Percentiles rank a stretch among this genome's conserved stretches.
phyloP scores from a whole-genome alignment of 768 basidiomycete species.

The Fistulinella prunicolor region DNA sequence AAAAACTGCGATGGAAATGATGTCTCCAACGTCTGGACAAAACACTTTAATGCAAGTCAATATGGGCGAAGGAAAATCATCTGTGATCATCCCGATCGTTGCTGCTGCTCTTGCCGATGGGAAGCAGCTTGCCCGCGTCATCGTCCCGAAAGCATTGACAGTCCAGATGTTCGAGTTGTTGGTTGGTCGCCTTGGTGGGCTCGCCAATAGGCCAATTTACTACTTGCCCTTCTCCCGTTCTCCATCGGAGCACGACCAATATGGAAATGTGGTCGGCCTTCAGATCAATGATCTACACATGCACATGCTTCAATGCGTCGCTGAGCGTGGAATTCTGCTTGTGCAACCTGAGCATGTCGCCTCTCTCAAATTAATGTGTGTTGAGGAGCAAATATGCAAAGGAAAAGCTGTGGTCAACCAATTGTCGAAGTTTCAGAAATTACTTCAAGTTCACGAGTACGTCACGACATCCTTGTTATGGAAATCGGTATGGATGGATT shows the following conservation, averaged over 20 bases:
- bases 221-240: no score
- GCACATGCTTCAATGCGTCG: no score
- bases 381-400: no score
- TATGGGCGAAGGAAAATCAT: no score
- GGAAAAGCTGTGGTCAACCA: no score
- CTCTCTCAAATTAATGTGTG: no score
- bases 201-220: conserved; percentile 41
- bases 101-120: conserved; percentile 41
- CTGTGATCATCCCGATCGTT: conserved; percentile 43
- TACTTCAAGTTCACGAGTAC: no score
- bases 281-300: conserved; percentile 9
- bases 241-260: conserved; percentile 12
- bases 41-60: conserved; percentile 47
- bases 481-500: no score
- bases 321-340: no score
- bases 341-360: no score
- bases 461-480: no score
- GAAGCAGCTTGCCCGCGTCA: conserved; percentile 39
- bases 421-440: neutral
- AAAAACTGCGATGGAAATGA: conserved; percentile 41
- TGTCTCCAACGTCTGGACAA: conserved; percentile 28
- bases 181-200: conserved; percentile 36
- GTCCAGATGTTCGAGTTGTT: conserved; percentile 39
- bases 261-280: neutral
- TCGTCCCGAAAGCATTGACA: no score